Evolutionary conservation across 2,329 filamentous ascomycete species (phyloP), one percentile per base, ranked within the genome.

Genomic region (Curvularia sp.): DNA sequence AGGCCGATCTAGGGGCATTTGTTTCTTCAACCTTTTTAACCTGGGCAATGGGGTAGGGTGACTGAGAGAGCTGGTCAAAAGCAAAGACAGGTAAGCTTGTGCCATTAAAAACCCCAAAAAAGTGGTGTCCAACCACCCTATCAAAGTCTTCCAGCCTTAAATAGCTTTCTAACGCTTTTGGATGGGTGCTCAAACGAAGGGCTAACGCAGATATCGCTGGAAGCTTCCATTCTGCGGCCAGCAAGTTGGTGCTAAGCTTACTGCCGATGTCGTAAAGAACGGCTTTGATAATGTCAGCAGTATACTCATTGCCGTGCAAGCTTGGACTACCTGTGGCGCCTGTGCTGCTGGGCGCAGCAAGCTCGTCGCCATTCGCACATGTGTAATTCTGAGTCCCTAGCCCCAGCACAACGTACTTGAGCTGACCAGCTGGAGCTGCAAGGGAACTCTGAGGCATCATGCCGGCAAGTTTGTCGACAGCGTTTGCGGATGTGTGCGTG

Each of bases 121-220:
- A 89, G 80, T 91, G 88, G 64, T 85, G 81, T 35, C 88, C 88
- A 15, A 87, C 69, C 66, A 82, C 81, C 2, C 57, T 46, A 9
- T 44, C 20, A 28, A 49, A 62, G 48, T 57, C 60, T 22, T 48
- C 28, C 8, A 48, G 44, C 18, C 28, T 33, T 20, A 48, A 15
- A 9, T 47, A 47, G 26, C 13, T 47, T 33, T 33, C 44, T 20
- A 48, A 10, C 28, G 15, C 44, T 3, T 33, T 33, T 5, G 30
- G 30, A 10, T 31, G 30, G 10, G 30, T 31, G 30, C 30, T 31
- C 10, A 49, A 26, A 31, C 13, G 18, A 38, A 49, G n/a, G 20
- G 47, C 30, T 2, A 49, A 31, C 9, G 7, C 4, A 49, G 47
- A 49, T 38, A 49, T 31, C 30, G 30, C 30, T 31, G 15, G 31